Conservation (phyloP, 75 land plant species). For the Sequoia sempervirens region DNA sequence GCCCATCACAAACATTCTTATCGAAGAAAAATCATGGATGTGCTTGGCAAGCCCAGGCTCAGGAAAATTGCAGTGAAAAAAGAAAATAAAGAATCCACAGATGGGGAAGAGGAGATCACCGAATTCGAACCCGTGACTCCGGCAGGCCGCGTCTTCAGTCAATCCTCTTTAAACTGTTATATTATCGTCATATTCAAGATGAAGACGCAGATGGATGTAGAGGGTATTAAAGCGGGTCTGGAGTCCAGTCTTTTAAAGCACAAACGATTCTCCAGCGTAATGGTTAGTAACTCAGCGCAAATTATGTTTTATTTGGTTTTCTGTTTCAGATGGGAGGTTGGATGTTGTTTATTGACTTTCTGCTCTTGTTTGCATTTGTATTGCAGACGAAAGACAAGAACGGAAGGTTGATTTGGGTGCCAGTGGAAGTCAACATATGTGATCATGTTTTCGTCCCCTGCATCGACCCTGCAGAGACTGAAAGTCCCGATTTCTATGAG, state of each 20-base stretch:
- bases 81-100: neutral
- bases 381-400: neutral
- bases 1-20: too few species aligned
- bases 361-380: neutral
- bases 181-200: constrained; percentile 48
- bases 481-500: constrained; percentile 37
- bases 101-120: neutral
- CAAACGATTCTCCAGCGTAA: constrained; percentile 62
- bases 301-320: neutral
- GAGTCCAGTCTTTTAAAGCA: constrained; percentile 52
- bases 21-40: neutral
- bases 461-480: constrained; percentile 5
- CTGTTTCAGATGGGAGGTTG: neutral
- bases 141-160: constrained; percentile 41
- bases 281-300: constrained; percentile 22
- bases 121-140: constrained; percentile 67
- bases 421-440: constrained; percentile 31
- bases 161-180: constrained; percentile 39
- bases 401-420: neutral
- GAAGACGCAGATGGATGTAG: constrained; percentile 27
- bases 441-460: constrained; percentile 43
- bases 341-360: neutral
- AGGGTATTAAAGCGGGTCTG: constrained; percentile 25
- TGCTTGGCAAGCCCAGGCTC: neutral
- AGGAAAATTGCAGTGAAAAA: neutral